Evolutionary conservation across 1,284 basidiomycete species (phyloP).

Genomic region (Gymnopus androsaceus): DNA sequence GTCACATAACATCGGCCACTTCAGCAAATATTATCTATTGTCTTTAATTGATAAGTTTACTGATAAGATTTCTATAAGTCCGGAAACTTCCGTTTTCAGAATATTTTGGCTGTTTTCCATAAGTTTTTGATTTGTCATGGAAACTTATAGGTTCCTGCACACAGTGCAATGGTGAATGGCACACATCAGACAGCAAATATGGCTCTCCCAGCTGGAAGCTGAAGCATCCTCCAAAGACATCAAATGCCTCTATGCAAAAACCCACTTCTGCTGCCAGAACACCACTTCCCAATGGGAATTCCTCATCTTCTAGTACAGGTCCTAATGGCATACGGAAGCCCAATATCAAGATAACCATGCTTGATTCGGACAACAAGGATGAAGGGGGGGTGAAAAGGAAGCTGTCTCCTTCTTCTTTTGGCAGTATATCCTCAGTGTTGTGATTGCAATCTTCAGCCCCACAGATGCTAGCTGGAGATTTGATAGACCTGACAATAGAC

Average conservation of each 20-base stretch:
- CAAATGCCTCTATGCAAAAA: slow-evolving; percentile 27
- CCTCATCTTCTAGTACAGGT: slow-evolving; percentile 4
- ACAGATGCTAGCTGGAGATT: slow-evolving; percentile 21
- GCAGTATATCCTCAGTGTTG: slow-evolving; percentile 40
- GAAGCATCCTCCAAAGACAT: slow-evolving; percentile 43
- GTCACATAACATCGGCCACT: no score
- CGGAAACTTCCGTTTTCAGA: no score
- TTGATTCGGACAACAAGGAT: slow-evolving; percentile 78
- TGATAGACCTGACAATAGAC: slow-evolving; percentile 81
- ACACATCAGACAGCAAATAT: slow-evolving; percentile 84
- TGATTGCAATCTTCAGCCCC: slow-evolving; percentile 34
- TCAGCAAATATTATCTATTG: no score
- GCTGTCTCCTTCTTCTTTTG: slow-evolving; percentile 62
- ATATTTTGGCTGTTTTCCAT: no score
- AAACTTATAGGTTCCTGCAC: no score
- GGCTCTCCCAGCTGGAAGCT: slow-evolving; percentile 74
- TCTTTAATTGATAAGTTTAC: no score
- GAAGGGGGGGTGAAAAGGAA: slow-evolving; percentile 73
- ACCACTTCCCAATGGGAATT: slow-evolving; percentile 14
- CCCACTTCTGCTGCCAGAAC: slow-evolving; percentile 33
- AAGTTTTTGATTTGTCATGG: no score
- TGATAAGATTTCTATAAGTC: no score
- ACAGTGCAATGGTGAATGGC: slow-evolving; percentile 96
- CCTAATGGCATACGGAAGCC: slow-evolving; percentile 34
- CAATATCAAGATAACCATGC: slow-evolving; percentile 50